These are phyloP conservation scores for Myriosclerotinia duriaeana DNA, from an alignment of 2,329 filamentous ascomycete genomes.

Conservation along the genomic window DNA sequence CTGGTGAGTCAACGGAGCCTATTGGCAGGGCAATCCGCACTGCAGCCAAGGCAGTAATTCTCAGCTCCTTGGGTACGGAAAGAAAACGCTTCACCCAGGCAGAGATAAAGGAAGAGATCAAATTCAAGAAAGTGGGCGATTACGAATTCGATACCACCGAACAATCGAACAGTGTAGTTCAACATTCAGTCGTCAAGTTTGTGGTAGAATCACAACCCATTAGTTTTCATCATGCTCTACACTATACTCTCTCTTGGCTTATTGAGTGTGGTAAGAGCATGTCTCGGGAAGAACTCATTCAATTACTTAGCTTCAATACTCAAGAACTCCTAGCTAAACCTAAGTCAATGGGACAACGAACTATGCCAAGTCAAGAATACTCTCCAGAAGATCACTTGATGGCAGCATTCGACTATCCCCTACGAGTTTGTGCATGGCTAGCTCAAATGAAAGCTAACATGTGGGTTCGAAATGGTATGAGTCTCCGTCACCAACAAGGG, in stretches of 20 bases:
- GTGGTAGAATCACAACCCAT: conserved; percentile 85
- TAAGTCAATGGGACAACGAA: conserved; percentile 57
- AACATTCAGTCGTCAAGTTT: conserved; percentile 76
- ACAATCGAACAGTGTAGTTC: conserved; percentile 33
- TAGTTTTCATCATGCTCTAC: conserved; percentile 95
- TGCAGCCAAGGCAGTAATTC: conserved; percentile 78
- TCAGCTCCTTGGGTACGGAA: conserved; percentile 88
- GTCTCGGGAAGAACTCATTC: conserved; percentile 62
- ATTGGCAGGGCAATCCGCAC: conserved; percentile 71
- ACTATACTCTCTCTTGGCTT: conserved; percentile 95
- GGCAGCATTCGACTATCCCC: conserved; percentile 86
- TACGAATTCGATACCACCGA: conserved; percentile 71
- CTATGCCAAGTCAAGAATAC: conserved; percentile 57
- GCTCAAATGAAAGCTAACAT: conserved; percentile 98
- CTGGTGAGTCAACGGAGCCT: conserved; percentile 61
- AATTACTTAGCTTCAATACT: conserved; percentile 69
- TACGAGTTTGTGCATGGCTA: conserved; percentile 92
- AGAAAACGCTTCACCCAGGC: conserved; percentile 78
- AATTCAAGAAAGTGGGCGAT: conserved; percentile 73
- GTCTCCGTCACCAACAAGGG: conserved; percentile 88
- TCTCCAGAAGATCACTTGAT: conserved; percentile 77
- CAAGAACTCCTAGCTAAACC: conserved; percentile 67
- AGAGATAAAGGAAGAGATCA: conserved; percentile 83
- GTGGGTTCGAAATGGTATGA: conserved; percentile 98
- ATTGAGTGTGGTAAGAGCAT: conserved; percentile 84